Conservation (phyloP, 108 stramenopile genomes). For the Conticribra guillardii region DNA sequence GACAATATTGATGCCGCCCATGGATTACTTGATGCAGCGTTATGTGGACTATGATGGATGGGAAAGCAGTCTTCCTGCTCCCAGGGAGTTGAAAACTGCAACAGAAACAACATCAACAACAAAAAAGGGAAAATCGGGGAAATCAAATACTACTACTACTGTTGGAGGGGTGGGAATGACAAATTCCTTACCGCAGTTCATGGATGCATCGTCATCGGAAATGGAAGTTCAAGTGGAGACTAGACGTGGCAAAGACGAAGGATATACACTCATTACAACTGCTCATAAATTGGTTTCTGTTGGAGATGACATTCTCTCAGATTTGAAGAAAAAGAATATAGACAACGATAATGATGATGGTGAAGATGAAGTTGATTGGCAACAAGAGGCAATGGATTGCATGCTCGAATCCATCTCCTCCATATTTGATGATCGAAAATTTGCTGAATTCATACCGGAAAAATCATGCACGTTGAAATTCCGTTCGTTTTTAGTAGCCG, state of each 20-base stretch:
- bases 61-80: slow-evolving; percentile 33
- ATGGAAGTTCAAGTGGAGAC: slow-evolving; percentile 29
- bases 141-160: slow-evolving; percentile 20
- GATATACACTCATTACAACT: slow-evolving; percentile 30
- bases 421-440: slow-evolving; percentile 56
- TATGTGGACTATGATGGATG: slow-evolving; percentile 25
- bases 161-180: slow-evolving; percentile 62
- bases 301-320: slow-evolving; percentile 4
- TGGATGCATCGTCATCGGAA: slow-evolving; percentile 28
- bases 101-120: background rate
- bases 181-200: slow-evolving; percentile 29
- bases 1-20: slow-evolving; percentile 56
- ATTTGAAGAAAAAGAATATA: slow-evolving; percentile 16
- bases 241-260: slow-evolving; percentile 13
- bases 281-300: slow-evolving; percentile 27
- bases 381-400: slow-evolving; percentile 30
- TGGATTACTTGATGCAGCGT: slow-evolving; percentile 34
- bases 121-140: slow-evolving; percentile 23
- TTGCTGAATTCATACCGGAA: slow-evolving; percentile 66
- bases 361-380: slow-evolving; percentile 10
- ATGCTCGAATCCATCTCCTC: slow-evolving; percentile 50
- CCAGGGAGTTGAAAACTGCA: background rate
- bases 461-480: slow-evolving; percentile 37
- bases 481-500: slow-evolving; percentile 30
- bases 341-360: slow-evolving; percentile 28